These are phyloP conservation scores for Candida sithepensis DNA, from an alignment of 805 yeast genomes.

Conservation along the genomic window DNA sequence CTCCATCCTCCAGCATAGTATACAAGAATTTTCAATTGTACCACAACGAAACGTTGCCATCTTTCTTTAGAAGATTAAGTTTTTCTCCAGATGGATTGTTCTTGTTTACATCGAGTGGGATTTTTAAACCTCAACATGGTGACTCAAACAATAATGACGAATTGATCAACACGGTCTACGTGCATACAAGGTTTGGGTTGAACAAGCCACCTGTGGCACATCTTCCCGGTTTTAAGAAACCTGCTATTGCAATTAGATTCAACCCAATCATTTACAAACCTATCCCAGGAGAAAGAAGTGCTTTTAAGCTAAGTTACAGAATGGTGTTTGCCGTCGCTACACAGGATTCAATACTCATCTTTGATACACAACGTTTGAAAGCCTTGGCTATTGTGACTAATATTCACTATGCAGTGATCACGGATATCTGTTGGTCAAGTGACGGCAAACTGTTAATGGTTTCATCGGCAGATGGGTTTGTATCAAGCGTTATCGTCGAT, in stretches of 20 bases:
- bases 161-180: conserved; percentile 64
- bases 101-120: conserved; percentile 75
- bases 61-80: conserved; percentile 81
- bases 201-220: conserved; percentile 70
- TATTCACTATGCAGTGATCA: conserved; percentile 82
- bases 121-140: conserved; percentile 36
- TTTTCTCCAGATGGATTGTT: conserved; percentile 90
- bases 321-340: conserved; percentile 93
- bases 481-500: conserved; percentile 62
- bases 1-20: conserved; percentile 26
- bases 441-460: conserved; percentile 71
- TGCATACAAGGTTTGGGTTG: conserved; percentile 71
- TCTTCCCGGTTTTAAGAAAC: conserved; percentile 74
- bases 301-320: conserved; percentile 65
- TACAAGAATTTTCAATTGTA: conserved; percentile 49
- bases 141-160: conserved; percentile 11
- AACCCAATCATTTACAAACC: conserved; percentile 60
- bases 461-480: conserved; percentile 91
- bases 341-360: conserved; percentile 75
- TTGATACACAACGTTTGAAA: conserved; percentile 66
- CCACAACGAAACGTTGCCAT: conserved; percentile 83
- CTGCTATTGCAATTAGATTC: conserved; percentile 80
- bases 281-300: conserved; percentile 17
- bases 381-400: conserved; percentile 77
- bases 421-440: conserved; percentile 81